phyloP scores from a whole-genome alignment of 768 basidiomycete genomes.

The Cyclocybe cylindracea region DNA sequence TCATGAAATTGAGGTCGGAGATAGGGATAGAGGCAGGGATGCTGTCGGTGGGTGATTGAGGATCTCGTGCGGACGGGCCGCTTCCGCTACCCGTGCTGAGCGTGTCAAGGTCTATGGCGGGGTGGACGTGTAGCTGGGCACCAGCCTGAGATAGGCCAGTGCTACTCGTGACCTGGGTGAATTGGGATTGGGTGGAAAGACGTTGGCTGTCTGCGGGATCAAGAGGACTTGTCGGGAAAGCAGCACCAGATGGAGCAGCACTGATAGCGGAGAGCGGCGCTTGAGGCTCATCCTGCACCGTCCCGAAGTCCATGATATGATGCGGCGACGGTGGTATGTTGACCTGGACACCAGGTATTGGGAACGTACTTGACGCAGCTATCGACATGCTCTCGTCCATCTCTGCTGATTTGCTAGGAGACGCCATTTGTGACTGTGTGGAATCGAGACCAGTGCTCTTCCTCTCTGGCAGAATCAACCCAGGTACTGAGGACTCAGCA shows the following conservation, averaged over 20 bases:
- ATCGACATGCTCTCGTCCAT: slow-evolving; percentile 11
- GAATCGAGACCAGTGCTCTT: too few relatives aligned
- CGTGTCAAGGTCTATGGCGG: slow-evolving; percentile 15
- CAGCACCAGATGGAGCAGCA: slow-evolving; percentile 5
- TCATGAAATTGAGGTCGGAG: slow-evolving; percentile 53
- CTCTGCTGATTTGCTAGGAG: slow-evolving; percentile 19
- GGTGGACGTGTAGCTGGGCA: slow-evolving; percentile 33
- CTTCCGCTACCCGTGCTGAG: too few relatives aligned
- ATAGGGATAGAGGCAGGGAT: slow-evolving; percentile 46
- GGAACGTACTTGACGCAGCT: slow-evolving; percentile 33
- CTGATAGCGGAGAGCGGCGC: slow-evolving; percentile 13
- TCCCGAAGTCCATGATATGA: slow-evolving; percentile 21
- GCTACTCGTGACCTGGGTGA: too few relatives aligned
- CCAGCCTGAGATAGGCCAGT: slow-evolving; percentile 16
- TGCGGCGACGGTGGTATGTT: slow-evolving; percentile 45
- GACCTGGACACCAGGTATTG: slow-evolving; percentile 37
- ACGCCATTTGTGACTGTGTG: background rate
- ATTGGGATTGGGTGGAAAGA: background rate
- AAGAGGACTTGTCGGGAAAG: slow-evolving; percentile 6
- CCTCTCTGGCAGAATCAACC: too few relatives aligned
- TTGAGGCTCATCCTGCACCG: background rate
- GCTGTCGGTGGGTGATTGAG: slow-evolving; percentile 57
- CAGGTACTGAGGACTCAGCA: too few relatives aligned
- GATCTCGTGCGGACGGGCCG: slow-evolving; percentile 5
- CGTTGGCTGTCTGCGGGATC: background rate